Evolutionary conservation across 306 rosid genomes (phyloP).

Genomic region (Pyrus betulifolia): DNA sequence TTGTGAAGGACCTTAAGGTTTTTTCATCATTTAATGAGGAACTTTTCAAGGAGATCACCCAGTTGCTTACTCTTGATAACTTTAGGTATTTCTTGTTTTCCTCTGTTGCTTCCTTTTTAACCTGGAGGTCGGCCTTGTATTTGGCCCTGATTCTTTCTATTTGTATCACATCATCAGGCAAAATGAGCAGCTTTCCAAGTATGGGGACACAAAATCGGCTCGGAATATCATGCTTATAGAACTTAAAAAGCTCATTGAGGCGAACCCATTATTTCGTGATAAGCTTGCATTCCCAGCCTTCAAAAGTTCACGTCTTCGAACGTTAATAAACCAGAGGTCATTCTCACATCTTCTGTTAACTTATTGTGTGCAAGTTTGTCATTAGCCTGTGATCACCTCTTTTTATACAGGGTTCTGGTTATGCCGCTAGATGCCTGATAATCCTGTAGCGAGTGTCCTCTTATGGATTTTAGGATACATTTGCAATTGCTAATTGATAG

Average conservation of each 20-base stretch:
- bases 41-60: conserved; percentile 46
- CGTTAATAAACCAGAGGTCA: conserved; percentile 41
- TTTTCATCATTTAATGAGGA: conserved; percentile 40
- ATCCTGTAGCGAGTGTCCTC: neutral
- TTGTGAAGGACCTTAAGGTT: conserved; percentile 45
- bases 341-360: neutral
- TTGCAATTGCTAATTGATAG: neutral
- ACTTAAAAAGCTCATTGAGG: conserved; percentile 42
- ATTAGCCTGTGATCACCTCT: neutral
- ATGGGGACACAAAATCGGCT: conserved; percentile 43
- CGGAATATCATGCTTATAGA: conserved; percentile 40
- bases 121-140: neutral
- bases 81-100: conserved; percentile 21
- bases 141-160: neutral
- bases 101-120: neutral
- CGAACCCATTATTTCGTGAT: conserved; percentile 41
- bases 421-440: neutral
- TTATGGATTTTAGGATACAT: neutral
- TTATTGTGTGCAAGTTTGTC: neutral
- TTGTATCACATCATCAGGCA: conserved; percentile 23
- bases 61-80: conserved; percentile 41
- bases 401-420: neutral
- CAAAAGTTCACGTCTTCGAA: conserved; percentile 42
- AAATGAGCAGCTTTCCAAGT: conserved; percentile 48
- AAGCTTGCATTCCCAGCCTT: conserved; percentile 35